Percentiles rank a stretch among this genome's conserved stretches.
Evolutionary conservation across 192 early-diverging fungal species (phyloP).

Genomic region (Umbelopsis sp.): DNA sequence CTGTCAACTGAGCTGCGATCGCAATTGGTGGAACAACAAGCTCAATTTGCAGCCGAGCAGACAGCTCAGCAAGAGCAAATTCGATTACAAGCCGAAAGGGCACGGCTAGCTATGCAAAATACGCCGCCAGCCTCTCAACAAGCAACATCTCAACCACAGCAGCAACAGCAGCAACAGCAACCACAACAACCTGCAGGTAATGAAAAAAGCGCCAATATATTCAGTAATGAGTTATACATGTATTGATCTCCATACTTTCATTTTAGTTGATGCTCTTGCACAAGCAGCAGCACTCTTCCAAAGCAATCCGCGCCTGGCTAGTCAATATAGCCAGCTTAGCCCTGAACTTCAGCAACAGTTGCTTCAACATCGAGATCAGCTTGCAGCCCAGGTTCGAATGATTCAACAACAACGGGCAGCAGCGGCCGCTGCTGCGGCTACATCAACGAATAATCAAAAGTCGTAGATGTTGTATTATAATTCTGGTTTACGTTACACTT

Average conservation of each 20-base stretch:
- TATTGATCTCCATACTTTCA: not conserved
- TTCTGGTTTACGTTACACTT: not conserved
- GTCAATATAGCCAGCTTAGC: slow-evolving; percentile 30
- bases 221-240: no score
- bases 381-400: slow-evolving; percentile 20
- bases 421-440: not conserved
- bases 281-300: slow-evolving; percentile 33
- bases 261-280: slow-evolving; percentile 26
- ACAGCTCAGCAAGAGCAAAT: slow-evolving; percentile 28
- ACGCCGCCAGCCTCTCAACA: not conserved
- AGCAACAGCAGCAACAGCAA: slow-evolving; percentile 4
- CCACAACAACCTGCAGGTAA: not conserved
- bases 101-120: slow-evolving; percentile 11
- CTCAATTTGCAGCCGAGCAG: slow-evolving; percentile 21
- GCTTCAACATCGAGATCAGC: slow-evolving; percentile 29
- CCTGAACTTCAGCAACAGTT: slow-evolving; percentile 36
- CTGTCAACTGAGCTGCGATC: slow-evolving; percentile 25
- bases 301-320: slow-evolving; percentile 26
- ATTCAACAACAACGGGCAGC: slow-evolving; percentile 28
- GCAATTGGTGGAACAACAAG: slow-evolving; percentile 34
- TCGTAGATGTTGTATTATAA: slow-evolving; percentile 15
- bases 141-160: not conserved
- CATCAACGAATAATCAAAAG: not conserved
- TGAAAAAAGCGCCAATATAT: not conserved
- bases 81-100: slow-evolving; percentile 26